Evolutionary conservation across 1,139 yeast genomes (phyloP), one percentile per base, ranked within the genome.

Genomic region (Kurtzmaniella quercitrusa): DNA sequence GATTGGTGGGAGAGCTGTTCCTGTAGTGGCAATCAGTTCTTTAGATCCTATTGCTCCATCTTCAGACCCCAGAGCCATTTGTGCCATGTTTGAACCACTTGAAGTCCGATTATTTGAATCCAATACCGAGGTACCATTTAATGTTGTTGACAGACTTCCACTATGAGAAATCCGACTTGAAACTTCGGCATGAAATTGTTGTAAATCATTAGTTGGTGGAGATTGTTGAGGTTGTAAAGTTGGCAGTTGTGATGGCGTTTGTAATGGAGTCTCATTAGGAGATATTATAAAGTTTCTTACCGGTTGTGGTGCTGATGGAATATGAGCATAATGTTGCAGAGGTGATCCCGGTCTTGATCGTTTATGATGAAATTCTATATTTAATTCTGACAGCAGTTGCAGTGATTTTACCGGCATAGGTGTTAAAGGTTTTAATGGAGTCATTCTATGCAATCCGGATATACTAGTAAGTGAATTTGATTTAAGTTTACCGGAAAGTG

Each of bases 161-260:
- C 26, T 34, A 20, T 34, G 37, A n/a, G 21, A n/a, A 14, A 34
- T 34, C n/a, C 22, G 19, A 6, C 16, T 14, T n/a, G 37, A 19
- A 19, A 34, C 28, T 19, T 19, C 37, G 14, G 37, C 37, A 19
- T 34, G 37, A 19, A 34, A 34, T 8, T 34, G 9, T 7, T 34
- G 37, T 20, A 34, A 34, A 20, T 38, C 33, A 26, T 39, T 42
- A n/a, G 26, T 12, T 5, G 39, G 8, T 14, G 42, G 22, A 14
- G 35, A 19, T 14, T 43, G 46, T 28, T 52, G 54, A 2, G 74
- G 66, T 35, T 55, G 60, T 47, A 70, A 56, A 39, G 61, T 71
- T 4, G 77, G 77, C 30, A 74, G 65, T 42, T 70, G 74, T 21
- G 63, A 57, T n/a, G 77, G 77, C 0, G 77, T 71, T 45, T 66